Conservation (phyloP, 176 grass and related monocot species). For the Thinopyrum elongatum region DNA sequence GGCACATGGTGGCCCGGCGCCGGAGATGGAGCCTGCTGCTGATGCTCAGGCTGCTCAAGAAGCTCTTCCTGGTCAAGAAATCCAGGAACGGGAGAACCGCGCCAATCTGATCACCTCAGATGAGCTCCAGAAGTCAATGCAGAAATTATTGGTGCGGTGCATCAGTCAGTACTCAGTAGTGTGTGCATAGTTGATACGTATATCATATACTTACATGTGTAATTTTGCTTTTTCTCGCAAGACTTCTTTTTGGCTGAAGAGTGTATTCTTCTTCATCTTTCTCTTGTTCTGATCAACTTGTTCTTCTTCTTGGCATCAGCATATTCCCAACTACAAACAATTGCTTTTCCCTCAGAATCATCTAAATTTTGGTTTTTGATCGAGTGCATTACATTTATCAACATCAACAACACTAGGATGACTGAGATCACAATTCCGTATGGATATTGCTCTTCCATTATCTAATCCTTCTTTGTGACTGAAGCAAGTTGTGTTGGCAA, state of each 20-base stretch:
- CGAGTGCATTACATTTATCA: not conserved
- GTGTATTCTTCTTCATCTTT: constrained; percentile 1
- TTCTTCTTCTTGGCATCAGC: constrained; percentile 11
- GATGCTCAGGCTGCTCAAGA: constrained; percentile 86
- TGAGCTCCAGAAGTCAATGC: not conserved
- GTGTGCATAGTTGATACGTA: constrained; percentile 12
- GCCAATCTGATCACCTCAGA: constrained; percentile 21
- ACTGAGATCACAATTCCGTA: not conserved
- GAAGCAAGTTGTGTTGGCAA: not conserved
- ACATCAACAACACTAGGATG: not conserved
- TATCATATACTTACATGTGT: not conserved
- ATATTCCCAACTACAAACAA: not conserved
- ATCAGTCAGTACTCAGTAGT: not conserved
- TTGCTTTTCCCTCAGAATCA: not conserved
- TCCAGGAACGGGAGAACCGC: constrained; percentile 35
- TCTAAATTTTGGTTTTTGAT: not conserved
- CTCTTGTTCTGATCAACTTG: not conserved
- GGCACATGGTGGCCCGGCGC: constrained; percentile 47
- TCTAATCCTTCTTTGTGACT: not conserved
- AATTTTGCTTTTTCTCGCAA: constrained; percentile 9
- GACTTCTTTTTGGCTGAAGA: not conserved
- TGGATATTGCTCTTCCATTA: not conserved
- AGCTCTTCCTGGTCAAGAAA: constrained; percentile 63
- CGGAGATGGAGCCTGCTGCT: constrained; percentile 59
- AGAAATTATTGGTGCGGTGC: not conserved